Evolutionary conservation across 1,139 yeast genomes (phyloP).

Genomic region (Geotrichum carabidarum): DNA sequence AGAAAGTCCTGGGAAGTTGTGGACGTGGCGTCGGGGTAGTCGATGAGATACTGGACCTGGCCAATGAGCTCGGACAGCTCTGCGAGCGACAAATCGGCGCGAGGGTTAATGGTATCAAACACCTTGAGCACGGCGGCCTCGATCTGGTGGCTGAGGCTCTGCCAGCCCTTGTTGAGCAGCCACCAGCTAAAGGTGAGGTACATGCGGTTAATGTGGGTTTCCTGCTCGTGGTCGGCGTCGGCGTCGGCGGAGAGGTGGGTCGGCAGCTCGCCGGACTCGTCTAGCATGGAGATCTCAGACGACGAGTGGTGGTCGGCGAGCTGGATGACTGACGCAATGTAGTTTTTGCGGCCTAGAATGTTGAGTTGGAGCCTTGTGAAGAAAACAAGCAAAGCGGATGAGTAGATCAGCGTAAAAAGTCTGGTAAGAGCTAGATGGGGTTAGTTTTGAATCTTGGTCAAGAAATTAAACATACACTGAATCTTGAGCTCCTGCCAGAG

Average conservation of each 20-base stretch:
- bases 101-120: slow-evolving; percentile 60
- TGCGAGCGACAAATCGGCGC: slow-evolving; percentile 59
- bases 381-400: slow-evolving; percentile 63
- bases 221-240: slow-evolving; percentile 23
- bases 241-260: slow-evolving; percentile 4
- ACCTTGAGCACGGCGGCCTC: slow-evolving; percentile 55
- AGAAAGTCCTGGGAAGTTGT: slow-evolving; percentile 25
- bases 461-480: slow-evolving; percentile 32
- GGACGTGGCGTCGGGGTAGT: slow-evolving; percentile 27
- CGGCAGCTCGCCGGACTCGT: slow-evolving; percentile 4
- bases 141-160: slow-evolving; percentile 50
- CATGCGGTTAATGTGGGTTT: slow-evolving; percentile 59
- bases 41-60: slow-evolving; percentile 42
- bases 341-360: slow-evolving; percentile 79
- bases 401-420: slow-evolving; percentile 64
- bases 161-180: slow-evolving; percentile 85
- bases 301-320: slow-evolving; percentile 47
- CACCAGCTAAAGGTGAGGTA: slow-evolving; percentile 91
- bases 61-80: slow-evolving; percentile 53
- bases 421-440: slow-evolving; percentile 51
- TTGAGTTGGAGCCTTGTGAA: slow-evolving; percentile 82
- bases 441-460: slow-evolving; percentile 24
- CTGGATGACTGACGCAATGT: slow-evolving; percentile 69
- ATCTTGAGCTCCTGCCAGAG: slow-evolving; percentile 81
- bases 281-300: slow-evolving; percentile 11